Evolutionary conservation across 1,284 basidiomycete genomes (phyloP), one percentile per base, ranked within the genome.

Genomic region (Ceratobasidium sp.): DNA sequence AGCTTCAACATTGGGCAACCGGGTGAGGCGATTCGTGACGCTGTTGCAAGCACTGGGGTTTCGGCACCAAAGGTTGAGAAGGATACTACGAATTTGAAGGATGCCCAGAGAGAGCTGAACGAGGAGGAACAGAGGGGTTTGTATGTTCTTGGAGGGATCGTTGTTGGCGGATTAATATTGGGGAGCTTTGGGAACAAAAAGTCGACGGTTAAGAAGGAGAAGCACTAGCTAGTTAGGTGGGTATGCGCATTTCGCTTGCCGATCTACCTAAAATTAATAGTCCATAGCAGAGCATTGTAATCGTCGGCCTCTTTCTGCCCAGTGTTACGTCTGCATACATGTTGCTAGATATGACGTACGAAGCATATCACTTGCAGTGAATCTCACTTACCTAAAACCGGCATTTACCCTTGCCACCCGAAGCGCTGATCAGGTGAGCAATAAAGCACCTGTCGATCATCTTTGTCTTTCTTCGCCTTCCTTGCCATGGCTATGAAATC

Each of bases 111-210:
- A 73, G 81, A 83, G 3, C 78, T 91, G 71, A 84, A 85, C 74
- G 77, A 77, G 18, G 84, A 87, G 48, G 88, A 91, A 79, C 80
- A 78, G 72, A 81, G 72, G 41, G 89, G 90, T 1, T 78, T 86
- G 3, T 89, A 83, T 79, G 77, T 85, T 21, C 80, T 91, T 32
- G 80, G 85, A 16, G 87, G 85, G 57, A 80, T 89, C 32, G 73
- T 90, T 8, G 83, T 80, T 6, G 83, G 85, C 10, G 88, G 88
- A 0, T 85, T 87, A 79, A 39, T 86, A 18, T 53, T 75, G 43
- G 72, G 75, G 30, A 28, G 53, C 3, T 28, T 73, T 46, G 65
- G 65, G 8, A 70, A 70, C 32, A 70, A 70, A 32, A 57, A 58
- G 21, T 70, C 55, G 55, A 32, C 53, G 55, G 28, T 23, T 43